Evolutionary conservation across 1,284 basidiomycete species (phyloP).

Genomic region (Stygiomarasmius scandens): DNA sequence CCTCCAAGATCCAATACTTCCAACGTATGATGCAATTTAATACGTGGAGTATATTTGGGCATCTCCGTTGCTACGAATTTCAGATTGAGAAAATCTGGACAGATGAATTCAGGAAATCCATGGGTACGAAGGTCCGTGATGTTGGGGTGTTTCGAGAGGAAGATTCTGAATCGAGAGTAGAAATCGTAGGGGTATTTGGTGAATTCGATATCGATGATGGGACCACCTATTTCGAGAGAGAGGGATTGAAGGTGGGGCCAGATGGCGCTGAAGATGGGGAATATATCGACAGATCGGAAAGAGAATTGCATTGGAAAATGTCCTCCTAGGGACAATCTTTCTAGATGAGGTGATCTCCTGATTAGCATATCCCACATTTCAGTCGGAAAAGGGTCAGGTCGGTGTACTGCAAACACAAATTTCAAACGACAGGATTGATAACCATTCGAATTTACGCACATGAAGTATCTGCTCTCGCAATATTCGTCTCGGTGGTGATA

Average conservation of each 20-base stretch:
- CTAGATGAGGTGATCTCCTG: neutral
- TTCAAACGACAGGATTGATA: too few species aligned
- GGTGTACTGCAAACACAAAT: too few species aligned
- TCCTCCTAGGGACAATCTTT: neutral
- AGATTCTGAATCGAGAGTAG: neutral
- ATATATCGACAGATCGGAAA: neutral
- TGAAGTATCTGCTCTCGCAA: neutral
- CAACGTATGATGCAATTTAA: neutral
- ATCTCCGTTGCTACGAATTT: neutral
- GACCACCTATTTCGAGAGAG: neutral
- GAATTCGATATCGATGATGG: neutral
- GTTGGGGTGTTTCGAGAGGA: neutral
- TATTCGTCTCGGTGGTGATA: neutral
- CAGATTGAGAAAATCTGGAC: neutral
- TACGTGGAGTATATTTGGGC: neutral
- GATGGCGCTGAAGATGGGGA: neutral
- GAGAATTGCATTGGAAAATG: neutral
- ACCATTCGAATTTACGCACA: too few species aligned
- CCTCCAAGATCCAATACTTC: neutral
- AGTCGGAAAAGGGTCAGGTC: neutral
- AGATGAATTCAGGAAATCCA: neutral
- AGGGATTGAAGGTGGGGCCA: neutral
- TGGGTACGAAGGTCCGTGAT: neutral
- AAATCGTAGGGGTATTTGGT: neutral
- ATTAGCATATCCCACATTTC: neutral